phyloP scores from a whole-genome alignment of 495 filamentous ascomycete species.

The Hypoxylon cercidicola region DNA sequence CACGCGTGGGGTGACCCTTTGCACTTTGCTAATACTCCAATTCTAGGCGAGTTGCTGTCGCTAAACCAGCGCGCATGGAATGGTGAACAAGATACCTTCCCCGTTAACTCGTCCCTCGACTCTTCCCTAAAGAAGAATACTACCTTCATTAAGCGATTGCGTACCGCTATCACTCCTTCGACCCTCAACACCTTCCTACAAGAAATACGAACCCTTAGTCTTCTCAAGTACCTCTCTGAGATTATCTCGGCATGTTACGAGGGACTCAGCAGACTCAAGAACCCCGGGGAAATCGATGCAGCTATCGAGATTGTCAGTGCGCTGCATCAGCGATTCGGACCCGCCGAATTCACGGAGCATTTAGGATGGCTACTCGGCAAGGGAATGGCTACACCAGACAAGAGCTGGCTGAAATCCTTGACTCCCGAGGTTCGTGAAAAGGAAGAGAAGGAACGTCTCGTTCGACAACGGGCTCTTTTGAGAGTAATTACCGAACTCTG shows the following conservation, averaged over 20 bases:
- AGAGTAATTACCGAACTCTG: constrained; percentile 95
- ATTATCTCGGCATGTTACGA: constrained; percentile 98
- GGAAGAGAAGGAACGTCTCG: constrained; percentile 93
- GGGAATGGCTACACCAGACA: constrained; percentile 91
- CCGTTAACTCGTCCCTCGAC: constrained; percentile 83
- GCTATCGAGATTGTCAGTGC: constrained; percentile 94
- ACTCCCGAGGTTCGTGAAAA: constrained; percentile 85
- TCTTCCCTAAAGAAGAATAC: constrained; percentile 99
- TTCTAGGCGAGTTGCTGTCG: constrained; percentile 84
- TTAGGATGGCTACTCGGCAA: constrained; percentile 94
- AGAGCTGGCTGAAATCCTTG: constrained; percentile 80
- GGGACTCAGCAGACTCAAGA: constrained; percentile 90
- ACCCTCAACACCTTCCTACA: constrained; percentile 84
- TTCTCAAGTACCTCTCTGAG: constrained; percentile 97
- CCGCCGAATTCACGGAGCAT: constrained; percentile 87
- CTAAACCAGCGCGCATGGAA: constrained; percentile 89
- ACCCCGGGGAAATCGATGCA: constrained; percentile 86
- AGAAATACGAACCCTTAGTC: constrained; percentile 89
- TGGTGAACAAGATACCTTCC: constrained; percentile 85
- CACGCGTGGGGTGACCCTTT: constrained; percentile 7
- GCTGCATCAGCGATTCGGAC: constrained; percentile 94
- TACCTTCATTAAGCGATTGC: constrained; percentile 95
- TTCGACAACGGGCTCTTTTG: constrained; percentile 85
- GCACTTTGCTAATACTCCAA: constrained; percentile 43
- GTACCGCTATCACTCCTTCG: constrained; percentile 84